A percentile compares a stretch with the other conserved stretches of the same genome.
These are phyloP conservation scores for Aegilops bicornis DNA, from an alignment of 176 grass and related monocot genomes.

Conservation along the genomic window DNA sequence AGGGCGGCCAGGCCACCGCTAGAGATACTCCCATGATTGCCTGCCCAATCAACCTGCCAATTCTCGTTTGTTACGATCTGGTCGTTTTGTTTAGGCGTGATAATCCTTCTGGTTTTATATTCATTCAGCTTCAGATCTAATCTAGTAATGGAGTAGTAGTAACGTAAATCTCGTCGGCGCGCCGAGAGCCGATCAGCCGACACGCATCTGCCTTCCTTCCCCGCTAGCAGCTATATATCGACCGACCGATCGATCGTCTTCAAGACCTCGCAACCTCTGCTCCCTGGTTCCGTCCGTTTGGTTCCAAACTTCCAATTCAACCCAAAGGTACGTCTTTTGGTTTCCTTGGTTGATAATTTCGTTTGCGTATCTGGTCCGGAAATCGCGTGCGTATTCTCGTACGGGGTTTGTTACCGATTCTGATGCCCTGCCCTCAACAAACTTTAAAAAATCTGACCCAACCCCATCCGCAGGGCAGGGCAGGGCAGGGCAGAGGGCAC, in stretches of 20 bases:
- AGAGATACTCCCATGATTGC: background rate
- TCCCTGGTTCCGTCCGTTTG: background rate
- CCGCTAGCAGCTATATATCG: background rate
- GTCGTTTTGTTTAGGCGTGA: background rate
- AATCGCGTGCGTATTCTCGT: background rate
- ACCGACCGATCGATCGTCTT: background rate
- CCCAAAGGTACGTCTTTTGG: background rate
- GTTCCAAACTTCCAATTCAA: background rate
- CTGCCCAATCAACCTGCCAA: background rate
- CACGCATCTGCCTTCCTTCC: background rate
- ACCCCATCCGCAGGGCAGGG: background rate
- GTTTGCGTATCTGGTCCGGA: background rate
- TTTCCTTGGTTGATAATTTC: too few species aligned
- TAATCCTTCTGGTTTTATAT: background rate
- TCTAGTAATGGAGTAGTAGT: background rate
- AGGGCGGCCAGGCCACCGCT: background rate
- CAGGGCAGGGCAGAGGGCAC: conserved; percentile 10
- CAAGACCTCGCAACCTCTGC: background rate
- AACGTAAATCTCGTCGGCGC: background rate
- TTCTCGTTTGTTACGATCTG: background rate
- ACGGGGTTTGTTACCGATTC: background rate
- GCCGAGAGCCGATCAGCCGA: background rate
- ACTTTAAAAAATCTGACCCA: background rate
- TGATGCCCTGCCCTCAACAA: background rate
- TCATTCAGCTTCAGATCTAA: background rate